Evolutionary conservation across 495 filamentous ascomycete genomes (phyloP).

Genomic region (Aspergillus asperescens): DNA sequence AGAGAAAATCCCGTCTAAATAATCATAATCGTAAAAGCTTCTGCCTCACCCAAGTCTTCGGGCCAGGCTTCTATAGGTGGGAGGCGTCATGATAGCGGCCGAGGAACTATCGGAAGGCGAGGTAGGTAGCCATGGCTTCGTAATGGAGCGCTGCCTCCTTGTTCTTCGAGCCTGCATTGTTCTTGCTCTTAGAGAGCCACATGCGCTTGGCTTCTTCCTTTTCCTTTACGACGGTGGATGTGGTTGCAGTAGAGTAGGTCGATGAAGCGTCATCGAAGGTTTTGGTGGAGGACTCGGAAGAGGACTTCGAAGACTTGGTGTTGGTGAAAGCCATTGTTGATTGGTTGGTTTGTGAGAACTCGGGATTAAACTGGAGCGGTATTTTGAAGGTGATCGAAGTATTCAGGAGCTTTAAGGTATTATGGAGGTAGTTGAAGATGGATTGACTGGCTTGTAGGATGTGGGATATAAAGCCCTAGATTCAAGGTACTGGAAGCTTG

Average conservation of each 20-base stretch:
- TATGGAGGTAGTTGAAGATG: neutral
- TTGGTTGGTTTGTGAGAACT: neutral
- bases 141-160: constrained; percentile 20
- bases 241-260: constrained; percentile 25
- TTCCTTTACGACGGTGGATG: constrained; percentile 25
- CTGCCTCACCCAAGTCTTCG: neutral
- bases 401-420: neutral
- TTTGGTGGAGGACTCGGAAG: constrained; percentile 11
- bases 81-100: too few species aligned
- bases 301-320: too few species aligned
- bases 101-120: constrained; percentile 25
- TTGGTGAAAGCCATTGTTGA: constrained; percentile 12
- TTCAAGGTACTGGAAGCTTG: neutral
- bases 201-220: constrained; percentile 22
- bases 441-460: neutral
- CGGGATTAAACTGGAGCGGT: neutral
- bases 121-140: constrained; percentile 30
- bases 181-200: constrained; percentile 22
- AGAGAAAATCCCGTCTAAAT: neutral
- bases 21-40: neutral
- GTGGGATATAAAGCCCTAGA: neutral
- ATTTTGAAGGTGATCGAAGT: neutral
- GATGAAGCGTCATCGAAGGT: constrained; percentile 21
- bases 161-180: constrained; percentile 9
- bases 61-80: neutral